Evolutionary conservation across 257 asterid species (phyloP), one percentile per base, ranked within the genome.

Genomic region (Gardenia jasminoides): DNA sequence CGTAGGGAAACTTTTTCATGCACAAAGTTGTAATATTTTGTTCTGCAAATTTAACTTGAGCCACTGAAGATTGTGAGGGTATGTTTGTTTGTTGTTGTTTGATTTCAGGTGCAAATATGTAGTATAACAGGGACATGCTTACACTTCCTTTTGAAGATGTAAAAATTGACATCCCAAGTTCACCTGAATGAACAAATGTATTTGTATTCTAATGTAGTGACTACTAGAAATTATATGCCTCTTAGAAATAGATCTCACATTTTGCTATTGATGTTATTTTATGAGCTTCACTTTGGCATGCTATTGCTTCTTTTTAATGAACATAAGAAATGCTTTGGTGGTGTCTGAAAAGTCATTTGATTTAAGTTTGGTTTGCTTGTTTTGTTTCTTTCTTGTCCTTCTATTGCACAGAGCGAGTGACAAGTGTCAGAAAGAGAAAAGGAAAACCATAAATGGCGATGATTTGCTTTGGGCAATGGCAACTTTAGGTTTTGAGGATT

Each of bases 361-460:
- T 66, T 74, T 39, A 31, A 46, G 52, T 56, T 36, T 33, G 17
- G 56, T 80, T 58, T 74, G 47, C 71, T 61, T 36, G 48, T 50
- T n/a, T 24, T 11, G 7, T 71, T 61, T 48, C 26, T 28, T 26
- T 76, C 72, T 19, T 44, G 26, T n/a, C 47, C 44, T 26, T 61
- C 48, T 78, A 71, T 61, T 80, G 9, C 43, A 66, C 54, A 91
- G 96, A 75, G 96, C 92, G 12, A 87, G 91, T 59, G 94, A 90
- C 41, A 88, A 86, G 83, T 87, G 94, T 72, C 92, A 86, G 70
- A 87, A 82, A 74, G 91, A 90, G 89, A 88, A 90, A 83, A 87
- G 94, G 79, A 90, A 90, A 86, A 90, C 94, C 7, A 82, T 90
- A 41, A 90, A 87, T 44, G 94, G 94, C 67, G 92, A 90, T 82